These are phyloP conservation scores for Rhodotorula mucilaginosa DNA, from an alignment of 1,284 basidiomycete genomes.

Conservation along the genomic window DNA sequence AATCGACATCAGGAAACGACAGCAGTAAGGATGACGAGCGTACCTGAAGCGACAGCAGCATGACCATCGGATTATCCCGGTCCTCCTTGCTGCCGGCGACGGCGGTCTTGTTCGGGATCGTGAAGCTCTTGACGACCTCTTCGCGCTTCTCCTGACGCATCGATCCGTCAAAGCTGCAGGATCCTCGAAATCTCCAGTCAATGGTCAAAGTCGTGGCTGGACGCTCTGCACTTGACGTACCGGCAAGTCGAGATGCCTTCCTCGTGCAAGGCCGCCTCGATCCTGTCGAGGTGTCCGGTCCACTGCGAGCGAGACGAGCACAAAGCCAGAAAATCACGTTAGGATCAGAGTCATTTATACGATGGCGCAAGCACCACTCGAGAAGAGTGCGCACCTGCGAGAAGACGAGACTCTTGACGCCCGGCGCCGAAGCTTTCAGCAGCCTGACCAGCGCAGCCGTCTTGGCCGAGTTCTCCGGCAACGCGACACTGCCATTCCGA, in stretches of 20 bases:
- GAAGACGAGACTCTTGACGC: constrained; percentile 43
- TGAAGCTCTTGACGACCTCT: constrained; percentile 39
- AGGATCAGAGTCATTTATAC: neutral
- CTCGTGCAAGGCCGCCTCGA: constrained; percentile 29
- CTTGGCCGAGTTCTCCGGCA: constrained; percentile 29
- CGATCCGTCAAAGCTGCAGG: constrained; percentile 40
- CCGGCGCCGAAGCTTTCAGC: constrained; percentile 26
- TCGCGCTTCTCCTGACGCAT: constrained; percentile 43
- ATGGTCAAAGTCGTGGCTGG: fast-evolving
- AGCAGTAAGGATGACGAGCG: neutral
- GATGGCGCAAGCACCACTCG: too few relatives aligned
- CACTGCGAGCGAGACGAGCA: constrained; percentile 29
- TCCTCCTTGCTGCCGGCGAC: constrained; percentile 28
- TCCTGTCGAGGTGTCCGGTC: constrained; percentile 42
- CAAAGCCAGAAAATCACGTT: neutral
- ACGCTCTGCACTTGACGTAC: constrained; percentile 7
- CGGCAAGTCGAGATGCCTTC: constrained; percentile 36
- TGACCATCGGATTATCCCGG: constrained; percentile 40
- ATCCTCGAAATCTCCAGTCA: neutral
- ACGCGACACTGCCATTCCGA: constrained; percentile 7
- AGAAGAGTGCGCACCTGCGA: constrained; percentile 32
- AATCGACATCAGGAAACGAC: too few relatives aligned
- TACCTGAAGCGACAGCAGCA: constrained; percentile 43
- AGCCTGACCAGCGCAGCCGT: constrained; percentile 29
- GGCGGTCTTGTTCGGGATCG: constrained; percentile 25